These are phyloP conservation scores for Pseudofabraea citricarpa DNA, from an alignment of 2,329 filamentous ascomycete genomes.

Conservation along the genomic window DNA sequence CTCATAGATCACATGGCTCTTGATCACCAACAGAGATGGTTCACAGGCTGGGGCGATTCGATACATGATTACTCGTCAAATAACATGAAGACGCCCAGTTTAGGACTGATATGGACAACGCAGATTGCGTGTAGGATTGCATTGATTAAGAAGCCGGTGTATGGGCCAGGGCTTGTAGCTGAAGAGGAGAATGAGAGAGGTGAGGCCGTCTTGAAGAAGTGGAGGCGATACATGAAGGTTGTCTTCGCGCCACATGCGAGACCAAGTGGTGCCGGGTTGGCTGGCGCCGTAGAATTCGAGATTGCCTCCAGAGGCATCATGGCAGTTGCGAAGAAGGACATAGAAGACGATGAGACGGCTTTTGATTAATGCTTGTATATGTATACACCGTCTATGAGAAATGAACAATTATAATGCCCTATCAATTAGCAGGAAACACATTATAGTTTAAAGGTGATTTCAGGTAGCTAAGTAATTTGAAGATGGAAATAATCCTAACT, in stretches of 20 bases:
- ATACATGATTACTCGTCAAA: constrained; percentile 33
- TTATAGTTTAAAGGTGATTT: too few species aligned
- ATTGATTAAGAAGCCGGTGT: constrained; percentile 65
- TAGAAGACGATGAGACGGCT: constrained; percentile 8
- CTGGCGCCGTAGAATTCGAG: constrained; percentile 64
- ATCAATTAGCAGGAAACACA: too few species aligned
- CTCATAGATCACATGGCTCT: constrained; percentile 61
- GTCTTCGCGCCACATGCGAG: constrained; percentile 79
- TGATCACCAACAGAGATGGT: constrained; percentile 89
- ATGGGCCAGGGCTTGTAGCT: constrained; percentile 29
- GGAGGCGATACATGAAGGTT: constrained; percentile 78
- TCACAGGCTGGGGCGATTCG: constrained; percentile 89
- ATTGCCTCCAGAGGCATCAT: constrained; percentile 63
- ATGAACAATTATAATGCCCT: too few species aligned
- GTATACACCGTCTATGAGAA: too few species aligned
- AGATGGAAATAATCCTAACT: too few species aligned
- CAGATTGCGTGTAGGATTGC: constrained; percentile 82
- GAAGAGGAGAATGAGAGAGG: constrained; percentile 36
- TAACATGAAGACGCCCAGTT: constrained; percentile 72
- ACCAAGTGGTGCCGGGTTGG: constrained; percentile 42
- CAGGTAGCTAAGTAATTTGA: too few species aligned
- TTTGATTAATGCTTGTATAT: too few species aligned
- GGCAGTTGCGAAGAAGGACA: constrained; percentile 15
- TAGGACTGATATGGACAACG: constrained; percentile 87
- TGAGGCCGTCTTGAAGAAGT: constrained; percentile 48